phyloP scores from a whole-genome alignment of 176 grass and related monocot genomes.

The Ampelocalamus luodianensis region DNA sequence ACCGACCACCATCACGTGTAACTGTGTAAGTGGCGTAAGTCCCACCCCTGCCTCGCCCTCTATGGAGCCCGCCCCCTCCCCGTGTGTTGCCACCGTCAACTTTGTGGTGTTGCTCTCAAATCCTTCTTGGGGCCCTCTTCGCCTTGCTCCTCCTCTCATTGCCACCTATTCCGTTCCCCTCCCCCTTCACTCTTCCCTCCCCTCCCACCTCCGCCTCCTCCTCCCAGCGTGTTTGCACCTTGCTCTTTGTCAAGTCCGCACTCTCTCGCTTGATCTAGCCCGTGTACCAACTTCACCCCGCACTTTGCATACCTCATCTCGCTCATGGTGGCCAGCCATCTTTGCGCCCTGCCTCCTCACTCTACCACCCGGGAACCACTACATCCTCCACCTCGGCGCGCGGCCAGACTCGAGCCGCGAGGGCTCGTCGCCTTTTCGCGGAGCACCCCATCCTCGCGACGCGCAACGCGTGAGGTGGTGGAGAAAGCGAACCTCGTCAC shows the following conservation, averaged over 20 bases:
- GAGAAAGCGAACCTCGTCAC: slow-evolving; percentile 83
- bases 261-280: slow-evolving; percentile 18
- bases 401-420: slow-evolving; percentile 57
- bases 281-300: not conserved
- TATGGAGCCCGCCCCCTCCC: no score
- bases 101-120: no score
- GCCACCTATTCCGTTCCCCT: slow-evolving; percentile 33
- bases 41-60: no score
- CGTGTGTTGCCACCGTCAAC: no score
- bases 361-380: slow-evolving; percentile 85
- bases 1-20: no score
- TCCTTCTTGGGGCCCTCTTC: no score
- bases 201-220: not conserved
- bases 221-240: not conserved
- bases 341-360: slow-evolving; percentile 65
- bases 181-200: slow-evolving; percentile 19
- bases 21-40: no score
- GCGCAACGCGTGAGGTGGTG: slow-evolving; percentile 64
- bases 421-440: slow-evolving; percentile 50
- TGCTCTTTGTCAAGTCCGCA: slow-evolving; percentile 55
- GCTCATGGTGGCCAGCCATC: slow-evolving; percentile 35
- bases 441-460: slow-evolving; percentile 54
- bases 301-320: slow-evolving; percentile 84
- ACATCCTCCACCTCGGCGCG: slow-evolving; percentile 85
- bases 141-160: no score